Percentiles rank a stretch among this genome's conserved stretches.
phyloP scores from a whole-genome alignment of 257 asterid genomes.

The Nicotiana otophora region DNA sequence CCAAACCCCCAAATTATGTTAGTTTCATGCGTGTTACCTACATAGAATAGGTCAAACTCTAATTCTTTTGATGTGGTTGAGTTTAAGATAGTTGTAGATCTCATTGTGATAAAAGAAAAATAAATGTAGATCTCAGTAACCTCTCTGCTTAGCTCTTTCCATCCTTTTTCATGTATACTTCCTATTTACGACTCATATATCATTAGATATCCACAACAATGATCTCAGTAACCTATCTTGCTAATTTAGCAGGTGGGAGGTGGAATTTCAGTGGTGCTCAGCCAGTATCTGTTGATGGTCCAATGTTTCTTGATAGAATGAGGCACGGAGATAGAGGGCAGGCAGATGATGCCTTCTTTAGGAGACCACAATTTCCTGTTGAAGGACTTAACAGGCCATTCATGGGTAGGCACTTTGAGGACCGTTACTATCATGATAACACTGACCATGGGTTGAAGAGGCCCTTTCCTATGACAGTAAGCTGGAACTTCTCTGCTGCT shows the following conservation, averaged over 20 bases:
- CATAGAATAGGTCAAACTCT: background rate
- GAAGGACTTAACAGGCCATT: conserved; percentile 38
- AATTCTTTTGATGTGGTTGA: background rate
- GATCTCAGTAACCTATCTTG: background rate
- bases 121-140: background rate
- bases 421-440: conserved; percentile 33
- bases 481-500: conserved; percentile 13
- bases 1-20: background rate
- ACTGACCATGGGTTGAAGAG: conserved; percentile 43
- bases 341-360: conserved; percentile 30
- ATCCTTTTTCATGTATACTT: background rate
- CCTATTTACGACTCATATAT: background rate
- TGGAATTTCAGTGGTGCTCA: conserved; percentile 46
- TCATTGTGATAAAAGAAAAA: too few relatives aligned
- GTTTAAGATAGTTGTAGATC: background rate
- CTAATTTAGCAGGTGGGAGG: conserved; percentile 38
- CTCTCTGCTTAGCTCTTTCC: background rate
- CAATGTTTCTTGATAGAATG: conserved; percentile 29
- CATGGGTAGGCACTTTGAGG: conserved; percentile 41
- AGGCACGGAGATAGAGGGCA: conserved; percentile 36
- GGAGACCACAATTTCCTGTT: conserved; percentile 37
- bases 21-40: background rate
- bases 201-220: background rate
- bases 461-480: conserved; percentile 45
- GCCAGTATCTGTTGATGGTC: conserved; percentile 25